These are phyloP conservation scores for Leccinum subtestaceum DNA, from an alignment of 768 basidiomycete species.

Conservation along the genomic window DNA sequence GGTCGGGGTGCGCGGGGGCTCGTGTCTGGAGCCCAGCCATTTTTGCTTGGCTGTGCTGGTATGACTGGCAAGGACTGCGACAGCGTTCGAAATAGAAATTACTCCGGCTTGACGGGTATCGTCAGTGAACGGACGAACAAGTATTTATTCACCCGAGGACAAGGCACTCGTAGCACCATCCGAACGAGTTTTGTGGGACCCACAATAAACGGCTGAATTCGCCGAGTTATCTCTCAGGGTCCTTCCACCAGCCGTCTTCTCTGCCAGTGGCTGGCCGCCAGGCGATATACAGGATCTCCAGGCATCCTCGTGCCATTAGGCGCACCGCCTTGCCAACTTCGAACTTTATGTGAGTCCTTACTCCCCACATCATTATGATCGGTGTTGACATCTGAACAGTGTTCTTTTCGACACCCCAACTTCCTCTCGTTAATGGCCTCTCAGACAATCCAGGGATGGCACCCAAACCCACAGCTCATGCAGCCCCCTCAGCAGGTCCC, in stretches of 20 bases:
- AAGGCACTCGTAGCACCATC: not conserved
- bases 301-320: not conserved
- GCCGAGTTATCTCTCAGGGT: constrained; percentile 2
- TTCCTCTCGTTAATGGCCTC: constrained; percentile 19
- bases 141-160: constrained; percentile 11
- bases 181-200: not conserved
- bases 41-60: constrained; percentile 20
- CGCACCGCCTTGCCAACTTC: not conserved
- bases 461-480: constrained; percentile 34
- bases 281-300: constrained; percentile 1
- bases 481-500: constrained; percentile 23
- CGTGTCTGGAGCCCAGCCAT: not conserved
- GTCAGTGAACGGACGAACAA: constrained; percentile 4
- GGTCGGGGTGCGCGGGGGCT: constrained; percentile 21
- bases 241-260: not conserved
- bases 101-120: constrained; percentile 23
- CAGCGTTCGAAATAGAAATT: not conserved
- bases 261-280: not conserved
- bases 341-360: constrained; percentile 2
- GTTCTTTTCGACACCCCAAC: not conserved
- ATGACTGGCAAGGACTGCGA: not conserved
- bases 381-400: constrained; percentile 9
- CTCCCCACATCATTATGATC: not conserved
- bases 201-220: not conserved
- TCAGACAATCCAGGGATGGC: constrained; percentile 29